phyloP scores from a whole-genome alignment of 805 yeast species.

The Metschnikowia lunata region DNA sequence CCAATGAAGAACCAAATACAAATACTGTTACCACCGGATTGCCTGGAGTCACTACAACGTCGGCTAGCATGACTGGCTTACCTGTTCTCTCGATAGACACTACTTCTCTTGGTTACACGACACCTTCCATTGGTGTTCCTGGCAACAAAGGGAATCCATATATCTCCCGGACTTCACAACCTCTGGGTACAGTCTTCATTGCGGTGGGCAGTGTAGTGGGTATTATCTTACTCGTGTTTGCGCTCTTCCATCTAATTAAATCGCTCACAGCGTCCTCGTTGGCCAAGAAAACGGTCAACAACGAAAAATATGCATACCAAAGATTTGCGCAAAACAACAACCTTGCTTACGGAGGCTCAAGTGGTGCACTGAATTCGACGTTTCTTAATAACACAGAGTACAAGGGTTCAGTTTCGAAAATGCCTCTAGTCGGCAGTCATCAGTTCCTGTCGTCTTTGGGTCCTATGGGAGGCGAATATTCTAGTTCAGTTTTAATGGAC shows the following conservation, averaged over 20 bases:
- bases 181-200: constrained; percentile 79
- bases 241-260: constrained; percentile 49
- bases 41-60: neutral
- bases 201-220: constrained; percentile 71
- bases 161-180: constrained; percentile 46
- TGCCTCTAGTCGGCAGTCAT: constrained; percentile 28
- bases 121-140: constrained; percentile 56
- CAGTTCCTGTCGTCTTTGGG: constrained; percentile 9
- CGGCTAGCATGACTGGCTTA: constrained; percentile 8
- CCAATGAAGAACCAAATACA: neutral
- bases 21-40: neutral
- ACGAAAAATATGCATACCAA: constrained; percentile 31
- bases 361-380: constrained; percentile 13
- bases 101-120: constrained; percentile 26
- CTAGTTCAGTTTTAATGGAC: constrained; percentile 1
- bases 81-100: constrained; percentile 11
- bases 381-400: constrained; percentile 12
- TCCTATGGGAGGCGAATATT: constrained; percentile 19
- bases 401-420: constrained; percentile 26
- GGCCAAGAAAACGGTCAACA: constrained; percentile 43
- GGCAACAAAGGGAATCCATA: constrained; percentile 60
- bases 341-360: constrained; percentile 24
- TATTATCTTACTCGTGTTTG: constrained; percentile 48
- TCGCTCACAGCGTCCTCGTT: constrained; percentile 47
- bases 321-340: constrained; percentile 28